phyloP scores from a whole-genome alignment of 1,284 basidiomycete species.

The Porodaedalea pini region DNA sequence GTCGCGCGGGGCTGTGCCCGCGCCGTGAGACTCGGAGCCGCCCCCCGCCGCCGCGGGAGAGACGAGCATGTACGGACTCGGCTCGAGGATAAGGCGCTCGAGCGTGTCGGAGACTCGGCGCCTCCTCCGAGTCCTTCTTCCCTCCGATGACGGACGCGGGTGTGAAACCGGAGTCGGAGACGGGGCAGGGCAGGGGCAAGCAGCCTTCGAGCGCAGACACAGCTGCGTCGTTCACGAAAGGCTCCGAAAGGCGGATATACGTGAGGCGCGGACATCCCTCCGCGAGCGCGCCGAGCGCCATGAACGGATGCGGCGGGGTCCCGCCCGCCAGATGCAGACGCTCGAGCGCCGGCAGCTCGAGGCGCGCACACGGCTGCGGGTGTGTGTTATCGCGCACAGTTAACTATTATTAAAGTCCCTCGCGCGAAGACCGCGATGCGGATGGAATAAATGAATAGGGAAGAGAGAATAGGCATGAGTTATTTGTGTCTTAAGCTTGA shows the following conservation, averaged over 20 bases:
- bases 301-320: slow-evolving; percentile 3
- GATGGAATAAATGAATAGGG: too few relatives aligned
- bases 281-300: neutral
- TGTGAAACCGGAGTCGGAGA: neutral
- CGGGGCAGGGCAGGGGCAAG: neutral
- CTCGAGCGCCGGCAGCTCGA: slow-evolving; percentile 6
- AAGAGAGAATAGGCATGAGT: neutral
- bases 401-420: neutral
- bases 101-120: neutral
- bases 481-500: too few relatives aligned
- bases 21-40: too few relatives aligned
- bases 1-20: too few relatives aligned
- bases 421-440: too few relatives aligned
- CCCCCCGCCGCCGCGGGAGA: neutral
- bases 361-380: neutral
- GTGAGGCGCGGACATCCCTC: slow-evolving; percentile 8
- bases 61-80: neutral
- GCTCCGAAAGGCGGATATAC: slow-evolving; percentile 13
- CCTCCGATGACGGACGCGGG: neutral
- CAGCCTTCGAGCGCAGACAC: neutral
- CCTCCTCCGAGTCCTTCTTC: neutral
- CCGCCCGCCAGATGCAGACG: slow-evolving; percentile 14
- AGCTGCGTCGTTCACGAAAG: slow-evolving; percentile 11
- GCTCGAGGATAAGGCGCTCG: neutral
- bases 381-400: slow-evolving; percentile 12